Evolutionary conservation across 306 rosid species (phyloP), one percentile per base, ranked within the genome.

Genomic region (Pterocarpus macrocarpus): DNA sequence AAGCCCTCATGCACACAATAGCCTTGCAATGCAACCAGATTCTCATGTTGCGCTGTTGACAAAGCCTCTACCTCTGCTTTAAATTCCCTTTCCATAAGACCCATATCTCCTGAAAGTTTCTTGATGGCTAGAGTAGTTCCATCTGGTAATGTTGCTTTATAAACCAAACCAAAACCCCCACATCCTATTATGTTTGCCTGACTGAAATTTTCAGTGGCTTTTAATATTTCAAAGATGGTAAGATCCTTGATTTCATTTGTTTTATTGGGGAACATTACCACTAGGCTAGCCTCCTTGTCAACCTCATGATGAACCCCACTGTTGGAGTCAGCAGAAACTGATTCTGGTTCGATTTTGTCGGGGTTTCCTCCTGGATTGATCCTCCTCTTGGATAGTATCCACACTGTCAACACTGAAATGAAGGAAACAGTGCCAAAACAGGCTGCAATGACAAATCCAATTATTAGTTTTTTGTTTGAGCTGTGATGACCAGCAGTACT

Each of bases 161-260:
- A 94, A 80, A 94, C 98, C 90, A 94, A 87, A 75, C 98, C 98
- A 80, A 92, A 94, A 61, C 98, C 98, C 8, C 98, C 98, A 56
- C 98, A 94, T 44, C 97, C 98, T 36, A 94, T 75, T 55, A 94
- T 94, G 88, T 94, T 92, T 41, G 97, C 95, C 66, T 94, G 97
- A 64, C 91, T 89, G 89, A 94, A 94, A 89, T 92, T 89, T 63
- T 91, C 94, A 8, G 98, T 94, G 78, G 97, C 95, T 74, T 91
- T 92, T 64, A 94, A 71, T 81, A 92, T 94, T 75, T 94, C 98
- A 66, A 82, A 80, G 77, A 94, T 87, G 72, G 85, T 84, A 58
- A 94, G 97, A 83, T 94, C 97, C 87, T 91, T 91, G 85, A 85
- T 82, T 71, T 82, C 94, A 71, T 77, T 85, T 36, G 81, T 81